A percentile compares a stretch with the other conserved stretches of the same genome.
These are phyloP conservation scores for Ambrosiella xylebori DNA, from an alignment of 2,329 filamentous ascomycete genomes.

Conservation along the genomic window DNA sequence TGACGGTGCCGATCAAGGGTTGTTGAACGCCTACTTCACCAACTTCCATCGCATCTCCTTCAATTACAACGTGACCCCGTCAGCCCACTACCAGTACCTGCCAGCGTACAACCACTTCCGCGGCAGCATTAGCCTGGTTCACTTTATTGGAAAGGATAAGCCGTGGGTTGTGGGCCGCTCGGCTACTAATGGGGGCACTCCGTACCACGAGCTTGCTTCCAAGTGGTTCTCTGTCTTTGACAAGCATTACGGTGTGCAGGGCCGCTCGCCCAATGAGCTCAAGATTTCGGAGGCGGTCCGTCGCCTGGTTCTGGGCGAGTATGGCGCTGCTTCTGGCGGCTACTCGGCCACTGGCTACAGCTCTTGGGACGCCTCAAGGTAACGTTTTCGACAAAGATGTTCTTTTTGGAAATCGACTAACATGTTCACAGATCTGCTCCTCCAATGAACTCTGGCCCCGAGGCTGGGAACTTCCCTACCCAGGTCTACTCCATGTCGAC, in stretches of 20 bases:
- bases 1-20: conserved; percentile 88
- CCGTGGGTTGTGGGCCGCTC: conserved; percentile 60
- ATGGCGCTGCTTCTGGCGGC: conserved; percentile 12
- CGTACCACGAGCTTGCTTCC: conserved; percentile 55
- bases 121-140: conserved; percentile 72
- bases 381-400: not conserved
- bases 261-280: conserved; percentile 7
- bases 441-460: conserved; percentile 32
- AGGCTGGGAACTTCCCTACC: conserved; percentile 68
- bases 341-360: conserved; percentile 9
- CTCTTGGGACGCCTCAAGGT: conserved; percentile 15
- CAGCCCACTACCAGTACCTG: conserved; percentile 91
- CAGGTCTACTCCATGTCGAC: conserved; percentile 66
- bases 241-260: conserved; percentile 49
- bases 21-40: conserved; percentile 88
- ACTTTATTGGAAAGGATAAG: conserved; percentile 87
- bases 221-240: conserved; percentile 95
- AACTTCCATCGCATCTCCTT: conserved; percentile 82
- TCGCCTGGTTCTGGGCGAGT: conserved; percentile 39
- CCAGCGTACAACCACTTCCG: conserved; percentile 90
- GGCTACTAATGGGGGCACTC: conserved; percentile 21
- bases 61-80: conserved; percentile 93
- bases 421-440: conserved; percentile 8
- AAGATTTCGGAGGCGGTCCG: conserved; percentile 24
- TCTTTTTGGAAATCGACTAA: not conserved